Base-by-base conservation (phyloP, 2,329 filamentous ascomycete genomes). In the Juglanconis oblonga region DNA sequence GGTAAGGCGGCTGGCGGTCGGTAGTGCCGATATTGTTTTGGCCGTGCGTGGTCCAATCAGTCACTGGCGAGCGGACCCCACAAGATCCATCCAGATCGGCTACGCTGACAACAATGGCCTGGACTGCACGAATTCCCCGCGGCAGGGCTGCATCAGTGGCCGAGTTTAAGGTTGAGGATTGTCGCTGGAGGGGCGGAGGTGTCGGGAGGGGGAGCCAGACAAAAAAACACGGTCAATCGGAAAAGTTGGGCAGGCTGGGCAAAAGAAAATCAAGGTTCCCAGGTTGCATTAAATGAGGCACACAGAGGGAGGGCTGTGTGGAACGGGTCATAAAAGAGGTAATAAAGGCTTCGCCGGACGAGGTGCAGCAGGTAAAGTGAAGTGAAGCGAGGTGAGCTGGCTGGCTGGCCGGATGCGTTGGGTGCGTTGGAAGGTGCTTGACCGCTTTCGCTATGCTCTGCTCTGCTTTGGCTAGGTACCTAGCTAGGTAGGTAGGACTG, bases 11-110 rank as follows among this genome's bases (percentile, higher is more conserved):
- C n/a, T 35, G 48, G 47, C 31, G 17, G 55, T 61, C 61, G 61
- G 58, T 57, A 61, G 44, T 61, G 58, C 61, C 61, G 61, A 61
- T 61, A 63, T 63, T 63, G 60, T 55, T 17, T 55, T 57, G 58
- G 61, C 35, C 44, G 44, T 40, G 35, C 31, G n/a, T 57, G 51
- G 54, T 50, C 58, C 61, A 63, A 63, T 63, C 58, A 61, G 57
- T 61, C 54, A 36, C 48, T 35, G 14, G 55, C 47, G 17, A 35
- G 17, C 24, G 31, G 29, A 29, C 36, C 38, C 45, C 54, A 50
- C 45, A 35, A 17, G 44, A 42, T 14, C 44, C 44, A 49, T 49
- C 53, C 7, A 38, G n/a, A 29, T 48, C 44, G 9, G 48, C 33
- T n/a, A 42, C n/a, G 33, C 32, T 24, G 45, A 31, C 11, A n/a